Evolutionary conservation across 768 basidiomycete genomes (phyloP), one percentile per base, ranked within the genome.

Genomic region (Boletus sp.): DNA sequence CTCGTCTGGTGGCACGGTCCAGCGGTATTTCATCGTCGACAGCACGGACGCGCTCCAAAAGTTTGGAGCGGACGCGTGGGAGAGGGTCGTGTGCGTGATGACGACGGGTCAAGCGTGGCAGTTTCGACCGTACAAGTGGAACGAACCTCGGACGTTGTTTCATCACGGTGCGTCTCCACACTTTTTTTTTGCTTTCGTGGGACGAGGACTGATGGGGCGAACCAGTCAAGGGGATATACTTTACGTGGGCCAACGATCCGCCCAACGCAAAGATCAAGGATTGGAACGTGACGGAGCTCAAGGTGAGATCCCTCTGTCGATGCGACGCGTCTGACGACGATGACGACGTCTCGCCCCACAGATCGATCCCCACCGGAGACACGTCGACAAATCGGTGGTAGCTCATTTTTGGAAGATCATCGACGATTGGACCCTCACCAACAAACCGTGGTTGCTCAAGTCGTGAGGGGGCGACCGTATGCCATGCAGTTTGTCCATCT

Each of bases 41-140:
- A 87, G 89, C 20, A 89, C 91, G 0, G 96, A 99, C 64, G 94
- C 96, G 1, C 76, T 99, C 24, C 81, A 84, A 35, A 98, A 98
- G 73, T 94, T 99, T 61, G 90, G 90, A 5, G 79, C 89, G 4
- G 95, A 97, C 58, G 90, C 93, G 2, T 98, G 96, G 95, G 94
- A 98, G 54, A 83, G 96, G 37, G 97, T 99, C 5, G 89, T 97
- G 5, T 97, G 95, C 62, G 96, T 99, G 15, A 89, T 97, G 85
- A 98, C 97, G 9, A 99, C 97, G 0, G 97, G 97, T 1, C 96
- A 98, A 64, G 89, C 90, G 33, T 98, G 97, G 97, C 97, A 99
- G 70, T 99, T 99, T 75, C 80, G 87, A 55, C 89, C 92, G 17
- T 98, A 98, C 76, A 95, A 96, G 70, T 99, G 96, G 96, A 86